Percentiles rank a stretch among this genome's conserved stretches.
phyloP scores from a whole-genome alignment of 1,284 basidiomycete species.

The Apiotrichum siamense region DNA sequence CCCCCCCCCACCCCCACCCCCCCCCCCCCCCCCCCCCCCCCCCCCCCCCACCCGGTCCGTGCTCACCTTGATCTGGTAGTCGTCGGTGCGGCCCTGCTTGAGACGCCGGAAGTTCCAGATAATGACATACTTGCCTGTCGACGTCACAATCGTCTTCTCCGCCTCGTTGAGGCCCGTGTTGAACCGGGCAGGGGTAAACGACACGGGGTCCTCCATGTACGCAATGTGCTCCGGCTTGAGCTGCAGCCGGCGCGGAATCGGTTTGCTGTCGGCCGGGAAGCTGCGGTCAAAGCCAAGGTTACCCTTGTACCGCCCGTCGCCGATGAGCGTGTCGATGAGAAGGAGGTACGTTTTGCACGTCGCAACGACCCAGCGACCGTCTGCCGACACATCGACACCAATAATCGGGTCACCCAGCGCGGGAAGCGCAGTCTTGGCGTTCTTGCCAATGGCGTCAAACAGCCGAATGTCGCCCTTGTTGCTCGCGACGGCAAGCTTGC shows the following conservation, averaged over 20 bases:
- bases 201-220: slow-evolving; percentile 84
- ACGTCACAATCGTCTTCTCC: slow-evolving; percentile 94
- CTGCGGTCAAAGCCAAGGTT: slow-evolving; percentile 85
- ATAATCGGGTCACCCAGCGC: slow-evolving; percentile 92
- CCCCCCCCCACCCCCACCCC: too few species aligned
- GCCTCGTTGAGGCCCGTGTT: slow-evolving; percentile 79
- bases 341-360: slow-evolving; percentile 93
- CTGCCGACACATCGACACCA: slow-evolving; percentile 88
- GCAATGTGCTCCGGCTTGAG: slow-evolving; percentile 88
- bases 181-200: slow-evolving; percentile 91
- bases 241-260: slow-evolving; percentile 81
- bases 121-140: slow-evolving; percentile 89
- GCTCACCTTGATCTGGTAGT: slow-evolving; percentile 77
- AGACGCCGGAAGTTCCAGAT: slow-evolving; percentile 95
- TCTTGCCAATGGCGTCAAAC: slow-evolving; percentile 96
- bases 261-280: slow-evolving; percentile 92
- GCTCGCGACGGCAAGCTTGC: slow-evolving; percentile 86
- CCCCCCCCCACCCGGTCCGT: too few species aligned
- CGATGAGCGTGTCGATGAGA: slow-evolving; percentile 92
- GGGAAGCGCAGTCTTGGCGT: slow-evolving; percentile 96
- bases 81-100: slow-evolving; percentile 81
- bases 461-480: slow-evolving; percentile 95
- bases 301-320: slow-evolving; percentile 81
- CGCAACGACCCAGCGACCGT: slow-evolving; percentile 91
- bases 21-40: too few species aligned